Conservation (phyloP, 371 early-diverging fungal genomes). For the Apophysomyces trapeziformis region DNA sequence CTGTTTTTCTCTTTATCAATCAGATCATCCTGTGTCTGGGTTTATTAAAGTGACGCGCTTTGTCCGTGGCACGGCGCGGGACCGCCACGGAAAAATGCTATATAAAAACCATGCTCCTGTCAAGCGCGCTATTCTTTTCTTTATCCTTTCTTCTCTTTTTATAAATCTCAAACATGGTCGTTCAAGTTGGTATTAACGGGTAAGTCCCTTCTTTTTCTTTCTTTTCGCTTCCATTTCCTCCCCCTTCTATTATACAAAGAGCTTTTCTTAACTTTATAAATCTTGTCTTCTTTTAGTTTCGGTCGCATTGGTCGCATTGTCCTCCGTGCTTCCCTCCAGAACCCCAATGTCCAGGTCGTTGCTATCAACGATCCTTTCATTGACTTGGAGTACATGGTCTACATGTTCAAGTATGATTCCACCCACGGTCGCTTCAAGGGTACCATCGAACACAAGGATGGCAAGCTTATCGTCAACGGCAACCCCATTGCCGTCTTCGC, state of each 20-base stretch:
- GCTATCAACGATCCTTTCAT: constrained; percentile 99
- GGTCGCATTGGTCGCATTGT: constrained; percentile 99
- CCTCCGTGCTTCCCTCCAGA: constrained; percentile 85
- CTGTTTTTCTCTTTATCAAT: constrained; percentile 12
- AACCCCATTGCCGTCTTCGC: constrained; percentile 75
- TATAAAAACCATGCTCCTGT: constrained; percentile 16
- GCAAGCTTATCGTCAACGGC: constrained; percentile 88
- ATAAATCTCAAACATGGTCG: constrained; percentile 37
- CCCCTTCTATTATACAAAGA: too few relatives aligned
- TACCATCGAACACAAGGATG: constrained; percentile 74
- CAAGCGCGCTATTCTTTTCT: constrained; percentile 12
- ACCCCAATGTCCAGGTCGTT: constrained; percentile 84
- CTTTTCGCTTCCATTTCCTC: too few relatives aligned
- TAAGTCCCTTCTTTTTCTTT: constrained; percentile 46
- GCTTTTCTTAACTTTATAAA: too few relatives aligned
- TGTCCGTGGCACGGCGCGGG: constrained; percentile 11
- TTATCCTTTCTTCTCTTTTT: constrained; percentile 18
- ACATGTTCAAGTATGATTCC: constrained; percentile 98
- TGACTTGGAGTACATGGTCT: constrained; percentile 94
- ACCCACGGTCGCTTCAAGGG: constrained; percentile 95
- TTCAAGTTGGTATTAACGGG: constrained; percentile 95
- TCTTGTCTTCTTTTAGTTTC: constrained; percentile 58
- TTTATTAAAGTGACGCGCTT: constrained; percentile 5
- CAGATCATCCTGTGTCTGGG: constrained; percentile 12
- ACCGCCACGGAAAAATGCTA: constrained; percentile 13